Evolutionary conservation across 164 flowering plant genomes (phyloP), one percentile per base, ranked within the genome.

Genomic region (Vitis amurensis): DNA sequence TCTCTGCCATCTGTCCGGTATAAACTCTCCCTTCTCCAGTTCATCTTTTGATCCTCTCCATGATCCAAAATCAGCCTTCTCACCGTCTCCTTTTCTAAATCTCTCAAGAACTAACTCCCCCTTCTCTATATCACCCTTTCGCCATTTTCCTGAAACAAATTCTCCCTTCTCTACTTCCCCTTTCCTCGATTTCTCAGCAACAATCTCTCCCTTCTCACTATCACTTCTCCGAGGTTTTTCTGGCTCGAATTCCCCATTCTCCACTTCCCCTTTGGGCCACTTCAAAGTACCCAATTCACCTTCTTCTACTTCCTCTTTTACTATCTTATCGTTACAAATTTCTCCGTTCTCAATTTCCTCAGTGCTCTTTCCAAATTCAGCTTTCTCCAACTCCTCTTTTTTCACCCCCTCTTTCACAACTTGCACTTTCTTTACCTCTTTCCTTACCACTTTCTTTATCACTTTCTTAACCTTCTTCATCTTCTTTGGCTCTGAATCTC

Each of bases 231-330:
- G 55, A 3, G 70, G n/a, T 60, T 71, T 91, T 50, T 79, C 84
- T 0, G 84, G 74, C 59, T 72, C 74, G 67, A 87, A 73, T 55
- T 90, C 91, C 12, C 86, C 91, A 53, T 86, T 85, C 72, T 89
- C 93, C 10, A 82, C 71, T 30, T 85, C 89, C 31, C 16, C 74
- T 30, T 51, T 65, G 11, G 72, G 68, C 74, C 74, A 71, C 73
- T 76, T 81, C 71, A 77, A 61, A 7, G 82, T 79, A 1, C 89
- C 86, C 77, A 91, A 72, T 68, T 92, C 97, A 75, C 92, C 97
- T 66, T 90, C 92, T 65, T 92, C 95, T 11, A 88, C 86, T 68
- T 88, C 94, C 12, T 85, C 93, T 64, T 84, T 84, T 52, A 31
- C 72, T 61, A 29, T 62, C 48, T 68, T 76, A 9, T 72, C 84